phyloP scores from a whole-genome alignment of 805 yeast genomes.

The Schwanniomyces sp. region DNA sequence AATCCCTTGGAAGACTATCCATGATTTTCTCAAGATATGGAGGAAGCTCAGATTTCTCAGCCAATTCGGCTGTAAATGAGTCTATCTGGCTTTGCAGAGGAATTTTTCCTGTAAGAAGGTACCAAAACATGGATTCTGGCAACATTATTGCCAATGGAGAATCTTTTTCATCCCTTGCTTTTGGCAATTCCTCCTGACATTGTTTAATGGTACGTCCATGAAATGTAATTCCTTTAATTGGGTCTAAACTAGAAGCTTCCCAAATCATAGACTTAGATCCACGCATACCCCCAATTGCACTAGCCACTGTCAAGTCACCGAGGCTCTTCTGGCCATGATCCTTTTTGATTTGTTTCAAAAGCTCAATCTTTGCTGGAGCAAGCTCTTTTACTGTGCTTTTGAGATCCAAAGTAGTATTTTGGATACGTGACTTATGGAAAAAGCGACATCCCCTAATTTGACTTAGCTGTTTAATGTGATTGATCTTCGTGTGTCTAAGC shows the following conservation, averaged over 20 bases:
- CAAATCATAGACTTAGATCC: constrained; percentile 73
- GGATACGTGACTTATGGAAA: neutral
- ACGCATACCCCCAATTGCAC: constrained; percentile 74
- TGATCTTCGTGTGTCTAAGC: neutral
- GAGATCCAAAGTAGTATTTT: constrained; percentile 48
- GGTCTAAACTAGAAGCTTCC: constrained; percentile 79
- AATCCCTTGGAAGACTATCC: constrained; percentile 60
- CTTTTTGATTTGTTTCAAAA: constrained; percentile 83
- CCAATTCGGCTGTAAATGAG: constrained; percentile 58
- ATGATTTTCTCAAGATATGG: constrained; percentile 58
- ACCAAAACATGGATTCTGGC: constrained; percentile 80
- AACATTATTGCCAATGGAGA: constrained; percentile 47
- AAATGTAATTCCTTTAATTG: constrained; percentile 74
- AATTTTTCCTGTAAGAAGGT: constrained; percentile 68
- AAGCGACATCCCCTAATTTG: neutral
- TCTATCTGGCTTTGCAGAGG: constrained; percentile 62
- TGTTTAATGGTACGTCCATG: constrained; percentile 76
- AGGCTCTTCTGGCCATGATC: constrained; percentile 74
- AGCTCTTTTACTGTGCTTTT: constrained; percentile 89
- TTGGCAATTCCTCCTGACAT: constrained; percentile 65
- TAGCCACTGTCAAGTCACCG: constrained; percentile 45
- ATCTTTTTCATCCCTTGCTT: constrained; percentile 55
- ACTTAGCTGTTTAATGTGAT: neutral
- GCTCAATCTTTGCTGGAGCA: constrained; percentile 87
- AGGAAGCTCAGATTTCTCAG: constrained; percentile 65